Base-by-base conservation (phyloP, 2,329 filamentous ascomycete genomes). In the Malbranchea cinnamomea region DNA sequence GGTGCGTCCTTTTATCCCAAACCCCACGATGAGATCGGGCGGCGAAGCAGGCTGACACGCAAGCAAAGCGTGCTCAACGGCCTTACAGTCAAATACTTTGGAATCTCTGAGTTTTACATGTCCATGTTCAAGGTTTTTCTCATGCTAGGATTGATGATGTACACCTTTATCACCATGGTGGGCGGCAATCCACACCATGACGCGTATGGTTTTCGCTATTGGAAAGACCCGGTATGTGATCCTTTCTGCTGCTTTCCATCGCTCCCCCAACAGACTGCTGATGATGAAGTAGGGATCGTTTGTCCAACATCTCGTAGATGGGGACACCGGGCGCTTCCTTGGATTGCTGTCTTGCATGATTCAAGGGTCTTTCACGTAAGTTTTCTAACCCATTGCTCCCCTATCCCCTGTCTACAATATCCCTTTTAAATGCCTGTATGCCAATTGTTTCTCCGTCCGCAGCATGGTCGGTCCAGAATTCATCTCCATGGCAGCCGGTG, bases 141-240 rank as follows among this genome's bases (percentile, higher is more conserved):
- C 13, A 46, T 51, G 38, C 16, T 51, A 13, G 44, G 45, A 2
- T 26, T 48, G n/a, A 42, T 50, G 20, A 28, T 43, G 14, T 51
- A 45, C 28, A 84, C 81, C 2, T 80, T 89, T 42, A 62, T 89
- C 36, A 73, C 75, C 34, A 84, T 85, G 74, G 59, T 87, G 0
- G 81, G 80, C 5, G 81, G 77, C 2, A 85, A 85, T 42, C 80
- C 81, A 0, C 48, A 69, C 1, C 60, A 68, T 29, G 74, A 82
- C 41, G 59, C 64, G 0, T 78, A 79, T 37, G 78, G 78, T 1
- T 84, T 84, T 46, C 65, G 72, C 10, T 68, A 73, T 43, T 78
- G 72, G 58, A 49, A 44, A 4, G 38, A 58, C 16, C 77, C 78
- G 0, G 77, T 45, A 14, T 2, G 37, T 37, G 13, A 10, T 14